Conservation (phyloP, 192 early-diverging fungal species). For the Oehlia diaphana region DNA sequence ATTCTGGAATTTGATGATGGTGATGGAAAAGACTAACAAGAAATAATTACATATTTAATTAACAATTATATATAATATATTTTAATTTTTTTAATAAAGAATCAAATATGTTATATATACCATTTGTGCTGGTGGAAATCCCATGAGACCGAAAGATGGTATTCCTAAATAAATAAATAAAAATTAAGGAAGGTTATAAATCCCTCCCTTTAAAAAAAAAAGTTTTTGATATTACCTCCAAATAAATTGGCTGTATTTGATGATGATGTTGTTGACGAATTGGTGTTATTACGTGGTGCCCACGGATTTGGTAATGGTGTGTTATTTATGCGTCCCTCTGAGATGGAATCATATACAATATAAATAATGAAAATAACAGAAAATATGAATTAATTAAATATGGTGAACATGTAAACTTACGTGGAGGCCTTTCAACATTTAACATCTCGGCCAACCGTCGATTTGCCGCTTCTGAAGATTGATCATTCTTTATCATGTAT, state of each 20-base stretch:
- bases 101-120: not conserved
- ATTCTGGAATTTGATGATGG: not conserved
- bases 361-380: not conserved
- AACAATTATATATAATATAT: too few species aligned
- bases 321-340: conserved; percentile 51
- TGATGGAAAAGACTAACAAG: not conserved
- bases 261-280: conserved; percentile 12
- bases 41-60: not conserved
- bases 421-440: conserved; percentile 51
- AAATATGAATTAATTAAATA: not conserved
- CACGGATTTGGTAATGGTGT: conserved; percentile 61
- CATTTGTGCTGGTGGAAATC: conserved; percentile 13
- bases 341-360: not conserved
- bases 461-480: conserved; percentile 39
- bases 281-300: conserved; percentile 40
- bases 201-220: not conserved
- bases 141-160: conserved; percentile 4
- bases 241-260: conserved; percentile 23
- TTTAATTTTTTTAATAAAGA: not conserved
- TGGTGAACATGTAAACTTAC: conserved; percentile 22
- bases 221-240: conserved; percentile 27
- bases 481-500: conserved; percentile 43
- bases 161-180: not conserved
- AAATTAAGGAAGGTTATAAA: too few species aligned
- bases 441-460: conserved; percentile 52